These are phyloP conservation scores for Betula pendula DNA, from an alignment of 306 rosid species.

Conservation along the genomic window DNA sequence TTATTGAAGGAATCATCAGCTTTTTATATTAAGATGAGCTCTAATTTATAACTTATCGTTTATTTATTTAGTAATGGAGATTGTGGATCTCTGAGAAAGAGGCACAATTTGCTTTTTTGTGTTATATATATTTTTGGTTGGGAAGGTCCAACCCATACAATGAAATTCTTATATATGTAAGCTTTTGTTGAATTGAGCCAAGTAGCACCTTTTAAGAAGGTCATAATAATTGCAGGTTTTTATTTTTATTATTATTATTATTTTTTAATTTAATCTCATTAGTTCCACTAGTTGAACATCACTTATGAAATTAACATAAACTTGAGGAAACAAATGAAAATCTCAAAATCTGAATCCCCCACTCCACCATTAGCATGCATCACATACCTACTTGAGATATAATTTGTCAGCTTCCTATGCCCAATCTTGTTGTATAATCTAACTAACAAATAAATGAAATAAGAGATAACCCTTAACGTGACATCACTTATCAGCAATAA, in stretches of 20 bases:
- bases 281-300: too few species aligned
- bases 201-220: too few species aligned
- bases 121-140: not conserved
- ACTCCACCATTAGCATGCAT: conserved; percentile 16
- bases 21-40: not conserved
- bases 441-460: conserved; percentile 5
- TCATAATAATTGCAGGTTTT: too few species aligned
- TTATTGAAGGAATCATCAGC: too few species aligned
- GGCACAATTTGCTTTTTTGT: not conserved
- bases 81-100: not conserved
- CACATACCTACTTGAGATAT: conserved; percentile 89
- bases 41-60: not conserved
- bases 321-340: conserved; percentile 9
- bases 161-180: too few species aligned
- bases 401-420: conserved; percentile 97
- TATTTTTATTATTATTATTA: too few species aligned
- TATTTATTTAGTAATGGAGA: not conserved
- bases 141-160: not conserved
- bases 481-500: not conserved
- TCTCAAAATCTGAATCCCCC: conserved; percentile 8
- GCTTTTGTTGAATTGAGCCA: not conserved
- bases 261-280: too few species aligned
- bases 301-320: not conserved
- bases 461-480: conserved; percentile 10
- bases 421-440: conserved; percentile 61